These are phyloP conservation scores for Papiliotrema terrestris DNA, from an alignment of 1,284 basidiomycete genomes.

Conservation along the genomic window DNA sequence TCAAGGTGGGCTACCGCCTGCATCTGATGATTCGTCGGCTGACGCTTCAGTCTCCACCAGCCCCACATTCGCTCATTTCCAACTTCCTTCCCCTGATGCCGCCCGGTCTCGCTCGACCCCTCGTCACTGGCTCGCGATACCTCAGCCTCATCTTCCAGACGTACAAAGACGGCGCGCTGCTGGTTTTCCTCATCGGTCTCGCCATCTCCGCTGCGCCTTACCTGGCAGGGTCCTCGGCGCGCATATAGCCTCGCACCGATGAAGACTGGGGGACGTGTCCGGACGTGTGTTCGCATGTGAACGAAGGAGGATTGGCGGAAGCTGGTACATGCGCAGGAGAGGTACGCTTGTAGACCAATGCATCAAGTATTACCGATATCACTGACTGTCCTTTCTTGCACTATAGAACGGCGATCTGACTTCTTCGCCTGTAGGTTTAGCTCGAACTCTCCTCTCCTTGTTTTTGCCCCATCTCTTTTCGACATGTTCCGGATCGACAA, in stretches of 20 bases:
- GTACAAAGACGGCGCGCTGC: constrained; percentile 43
- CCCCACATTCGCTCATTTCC: constrained; percentile 41
- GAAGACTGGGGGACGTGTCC: too few species aligned
- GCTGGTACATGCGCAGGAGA: not conserved
- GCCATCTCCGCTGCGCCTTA: constrained; percentile 7
- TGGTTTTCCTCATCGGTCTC: constrained; percentile 41
- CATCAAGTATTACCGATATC: not conserved
- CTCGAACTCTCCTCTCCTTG: not conserved
- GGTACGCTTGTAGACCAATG: not conserved
- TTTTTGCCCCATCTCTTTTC: not conserved
- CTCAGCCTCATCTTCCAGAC: constrained; percentile 37
- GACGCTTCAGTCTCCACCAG: constrained; percentile 30
- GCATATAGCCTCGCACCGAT: not conserved
- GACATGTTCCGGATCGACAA: constrained; percentile 20
- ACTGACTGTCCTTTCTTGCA: not conserved
- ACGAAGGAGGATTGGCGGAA: not conserved
- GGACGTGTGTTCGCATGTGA: too few species aligned
- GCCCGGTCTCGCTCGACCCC: constrained; percentile 29
- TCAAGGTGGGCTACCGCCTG: constrained; percentile 25
- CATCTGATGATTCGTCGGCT: not conserved
- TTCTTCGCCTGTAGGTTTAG: not conserved
- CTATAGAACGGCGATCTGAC: not conserved
- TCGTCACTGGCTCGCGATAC: constrained; percentile 41
- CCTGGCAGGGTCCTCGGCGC: not conserved
- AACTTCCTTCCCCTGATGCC: constrained; percentile 48